Conservation (phyloP, 2,329 filamentous ascomycete species). For the Epichloe glyceriae region DNA sequence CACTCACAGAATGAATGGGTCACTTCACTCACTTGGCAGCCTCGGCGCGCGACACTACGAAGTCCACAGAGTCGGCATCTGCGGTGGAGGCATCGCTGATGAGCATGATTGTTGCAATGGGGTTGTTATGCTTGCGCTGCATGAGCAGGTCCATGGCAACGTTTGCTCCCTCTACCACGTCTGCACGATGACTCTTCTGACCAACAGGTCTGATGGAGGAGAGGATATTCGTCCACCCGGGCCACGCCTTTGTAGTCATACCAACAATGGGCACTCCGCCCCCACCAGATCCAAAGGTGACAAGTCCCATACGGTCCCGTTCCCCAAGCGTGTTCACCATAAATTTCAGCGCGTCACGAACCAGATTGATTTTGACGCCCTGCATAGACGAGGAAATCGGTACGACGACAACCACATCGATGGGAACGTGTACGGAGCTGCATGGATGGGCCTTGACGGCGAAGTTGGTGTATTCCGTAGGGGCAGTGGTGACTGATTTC, state of each 20-base stretch:
- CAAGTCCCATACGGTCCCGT: slow-evolving; percentile 88
- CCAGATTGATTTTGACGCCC: slow-evolving; percentile 92
- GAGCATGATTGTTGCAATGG: slow-evolving; percentile 85
- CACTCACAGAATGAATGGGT: too few species aligned
- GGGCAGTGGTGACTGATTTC: slow-evolving; percentile 74
- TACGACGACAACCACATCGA: slow-evolving; percentile 93
- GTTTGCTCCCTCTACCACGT: slow-evolving; percentile 95
- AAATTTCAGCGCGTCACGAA: slow-evolving; percentile 84
- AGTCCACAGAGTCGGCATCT: slow-evolving; percentile 90
- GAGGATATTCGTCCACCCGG: slow-evolving; percentile 77
- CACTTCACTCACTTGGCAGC: slow-evolving; percentile 69
- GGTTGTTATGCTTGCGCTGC: slow-evolving; percentile 93
- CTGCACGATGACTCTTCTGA: slow-evolving; percentile 90
- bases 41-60: slow-evolving; percentile 91
- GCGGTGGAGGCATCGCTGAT: slow-evolving; percentile 96
- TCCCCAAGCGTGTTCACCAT: slow-evolving; percentile 83
- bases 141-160: slow-evolving; percentile 97
- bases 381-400: slow-evolving; percentile 98
- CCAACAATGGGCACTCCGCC: slow-evolving; percentile 93
- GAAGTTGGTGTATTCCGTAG: slow-evolving; percentile 81
- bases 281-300: slow-evolving; percentile 90
- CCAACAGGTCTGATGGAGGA: slow-evolving; percentile 83
- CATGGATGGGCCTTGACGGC: slow-evolving; percentile 33
- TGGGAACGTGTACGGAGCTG: slow-evolving; percentile 65
- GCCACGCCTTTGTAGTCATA: slow-evolving; percentile 94